Evolutionary conservation across 129 eudicot species (phyloP), one percentile per base, ranked within the genome.

Genomic region (Flaveria bidentis): DNA sequence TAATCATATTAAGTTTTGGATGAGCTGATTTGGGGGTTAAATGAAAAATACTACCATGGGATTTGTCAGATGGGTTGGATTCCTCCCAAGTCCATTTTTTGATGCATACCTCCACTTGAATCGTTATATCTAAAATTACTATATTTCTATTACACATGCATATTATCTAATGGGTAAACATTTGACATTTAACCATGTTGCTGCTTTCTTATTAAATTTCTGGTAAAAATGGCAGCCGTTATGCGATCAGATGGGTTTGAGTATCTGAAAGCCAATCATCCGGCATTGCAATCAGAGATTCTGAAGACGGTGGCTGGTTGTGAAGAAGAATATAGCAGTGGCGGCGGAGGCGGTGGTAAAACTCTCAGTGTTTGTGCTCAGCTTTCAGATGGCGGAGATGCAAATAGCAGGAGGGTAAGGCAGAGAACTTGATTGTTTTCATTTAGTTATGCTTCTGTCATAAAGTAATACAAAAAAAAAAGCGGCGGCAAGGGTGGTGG

Each of bases 221-320:
- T 73, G 16, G 15, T 73, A 39, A 23, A 65, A 69, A 53, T 86
- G 87, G 85, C 90, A 93, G 98, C 96, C 82, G 98, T 93, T 17
- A 88, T 88, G 96, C 85, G 91, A 71, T 83, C 98, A 39, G 98
- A 93, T 76, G 96, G 96, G 67, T 93, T 90, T 69, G 90, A 90
- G 75, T 85, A 88, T 83, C 92, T 93, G 22, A 93, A 88, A 84
- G 84, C 87, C 46, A 87, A 84, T 56, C 81, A 83, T 75, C 96
- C 91, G 5, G 44, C 87, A 47, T 76, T 90, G 79, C 98, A 93
- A 76, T 90, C 98, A 0, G 98, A 93, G 83, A 87, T 93, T 28
- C 65, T 93, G 77, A 90, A 90, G 83, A 86, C 89, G 3, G 90
- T 90, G 60, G 98, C 96, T 47, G 92, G 91, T 49, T 88, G 92